phyloP scores from a whole-genome alignment of 2,329 filamentous ascomycete genomes.

The Parastagonospora avenae region DNA sequence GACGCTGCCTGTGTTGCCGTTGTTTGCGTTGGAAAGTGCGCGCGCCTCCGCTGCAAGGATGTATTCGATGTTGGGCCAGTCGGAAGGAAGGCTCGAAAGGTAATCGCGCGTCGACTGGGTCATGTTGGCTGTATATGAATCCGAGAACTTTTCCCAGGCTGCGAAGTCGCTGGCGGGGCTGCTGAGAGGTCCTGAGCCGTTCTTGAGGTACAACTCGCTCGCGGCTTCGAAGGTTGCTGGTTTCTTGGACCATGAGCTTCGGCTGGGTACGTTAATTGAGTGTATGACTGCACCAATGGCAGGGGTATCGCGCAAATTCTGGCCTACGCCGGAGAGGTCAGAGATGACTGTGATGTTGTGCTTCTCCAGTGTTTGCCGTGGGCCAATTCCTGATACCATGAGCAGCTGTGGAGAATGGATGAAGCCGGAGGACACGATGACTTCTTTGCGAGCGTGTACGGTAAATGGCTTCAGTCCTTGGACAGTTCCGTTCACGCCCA shows the following conservation, averaged over 20 bases:
- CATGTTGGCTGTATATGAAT: slow-evolving; percentile 9
- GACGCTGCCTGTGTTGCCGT: background rate
- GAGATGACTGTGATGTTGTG: slow-evolving; percentile 24
- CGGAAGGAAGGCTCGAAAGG: slow-evolving; percentile 16
- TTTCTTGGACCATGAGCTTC: slow-evolving; percentile 14
- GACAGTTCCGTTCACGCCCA: slow-evolving; percentile 39
- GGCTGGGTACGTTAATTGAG: background rate
- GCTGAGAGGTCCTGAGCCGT: slow-evolving; percentile 21
- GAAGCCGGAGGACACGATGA: slow-evolving; percentile 51
- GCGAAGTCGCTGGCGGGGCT: slow-evolving; percentile 26
- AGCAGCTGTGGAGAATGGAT: slow-evolving; percentile 49
- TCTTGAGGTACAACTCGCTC: slow-evolving; percentile 11
- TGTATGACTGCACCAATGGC: slow-evolving; percentile 19
- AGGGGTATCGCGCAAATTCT: slow-evolving; percentile 28
- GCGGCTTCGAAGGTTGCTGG: slow-evolving; percentile 19
- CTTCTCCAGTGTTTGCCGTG: slow-evolving; percentile 11
- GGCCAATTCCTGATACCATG: slow-evolving; percentile 47
- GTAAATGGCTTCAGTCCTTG: slow-evolving; percentile 9
- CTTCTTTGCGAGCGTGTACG: slow-evolving; percentile 42
- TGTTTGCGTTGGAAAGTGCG: background rate
- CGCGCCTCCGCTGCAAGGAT: slow-evolving; percentile 3
- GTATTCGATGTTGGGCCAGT: slow-evolving; percentile 40
- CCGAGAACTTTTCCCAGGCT: slow-evolving; percentile 30
- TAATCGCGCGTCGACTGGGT: slow-evolving; percentile 6
- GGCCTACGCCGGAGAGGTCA: slow-evolving; percentile 33